Percentiles rank a stretch among this genome's conserved stretches.
phyloP scores from a whole-genome alignment of 306 rosid species.

The Quercus robur region DNA sequence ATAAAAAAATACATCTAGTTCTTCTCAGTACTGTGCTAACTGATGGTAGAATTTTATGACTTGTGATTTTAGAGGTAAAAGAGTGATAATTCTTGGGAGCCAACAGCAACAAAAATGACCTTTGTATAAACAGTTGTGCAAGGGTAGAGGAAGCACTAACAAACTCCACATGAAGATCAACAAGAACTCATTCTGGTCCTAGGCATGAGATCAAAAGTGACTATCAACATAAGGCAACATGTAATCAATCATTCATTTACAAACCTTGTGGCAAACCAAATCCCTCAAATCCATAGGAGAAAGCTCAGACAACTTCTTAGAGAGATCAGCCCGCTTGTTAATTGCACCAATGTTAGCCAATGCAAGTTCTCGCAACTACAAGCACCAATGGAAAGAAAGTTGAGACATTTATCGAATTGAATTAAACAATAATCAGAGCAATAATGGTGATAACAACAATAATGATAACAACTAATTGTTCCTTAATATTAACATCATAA shows the following conservation, averaged over 20 bases:
- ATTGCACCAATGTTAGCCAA: constrained; percentile 83
- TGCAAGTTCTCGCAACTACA: constrained; percentile 83
- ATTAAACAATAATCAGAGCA: background rate
- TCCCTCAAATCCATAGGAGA: constrained; percentile 72
- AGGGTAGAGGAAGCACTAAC: background rate
- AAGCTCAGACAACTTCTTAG: constrained; percentile 86
- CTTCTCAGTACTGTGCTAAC: background rate
- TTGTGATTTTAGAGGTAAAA: background rate
- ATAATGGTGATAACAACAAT: too few species aligned
- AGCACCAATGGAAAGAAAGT: constrained; percentile 21
- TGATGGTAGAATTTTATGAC: background rate
- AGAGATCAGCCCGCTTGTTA: constrained; percentile 75
- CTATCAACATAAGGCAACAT: background rate
- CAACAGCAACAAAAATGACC: background rate
- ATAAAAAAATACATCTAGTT: too few species aligned
- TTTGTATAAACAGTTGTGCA: background rate
- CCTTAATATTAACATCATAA: background rate
- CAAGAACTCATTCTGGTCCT: background rate
- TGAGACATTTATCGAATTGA: background rate
- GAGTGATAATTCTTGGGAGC: background rate
- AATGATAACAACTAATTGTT: background rate
- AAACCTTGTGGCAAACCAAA: constrained; percentile 86
- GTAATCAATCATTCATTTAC: constrained; percentile 18
- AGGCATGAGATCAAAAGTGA: background rate
- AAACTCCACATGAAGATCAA: background rate